These are phyloP conservation scores for Glarea lozoyensis DNA, from an alignment of 495 filamentous ascomycete genomes.

Conservation along the genomic window DNA sequence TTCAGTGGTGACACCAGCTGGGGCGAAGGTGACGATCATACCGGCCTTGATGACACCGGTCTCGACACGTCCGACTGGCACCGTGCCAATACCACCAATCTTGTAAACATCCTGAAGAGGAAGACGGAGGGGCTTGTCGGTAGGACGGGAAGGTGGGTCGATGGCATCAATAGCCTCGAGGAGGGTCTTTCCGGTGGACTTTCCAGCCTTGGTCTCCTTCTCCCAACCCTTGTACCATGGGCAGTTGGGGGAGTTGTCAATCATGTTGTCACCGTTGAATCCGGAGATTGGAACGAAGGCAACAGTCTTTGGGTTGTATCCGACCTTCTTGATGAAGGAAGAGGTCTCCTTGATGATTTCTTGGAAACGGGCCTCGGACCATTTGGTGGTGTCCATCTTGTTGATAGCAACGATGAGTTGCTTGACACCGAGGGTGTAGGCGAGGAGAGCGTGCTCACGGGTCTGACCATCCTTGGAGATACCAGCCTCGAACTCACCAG, in stretches of 20 bases:
- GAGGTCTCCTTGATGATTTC: constrained; percentile 99
- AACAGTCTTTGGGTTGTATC: constrained; percentile 98
- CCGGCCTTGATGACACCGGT: constrained; percentile 96
- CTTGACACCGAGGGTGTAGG: constrained; percentile 99
- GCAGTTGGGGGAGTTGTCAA: constrained; percentile 84
- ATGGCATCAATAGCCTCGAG: constrained; percentile 98
- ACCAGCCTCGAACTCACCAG: constrained; percentile 99
- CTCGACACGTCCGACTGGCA: constrained; percentile 99
- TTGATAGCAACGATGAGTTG: constrained; percentile 99
- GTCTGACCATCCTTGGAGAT: constrained; percentile 99
- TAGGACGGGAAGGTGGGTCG: constrained; percentile 83
- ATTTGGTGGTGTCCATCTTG: constrained; percentile 99
- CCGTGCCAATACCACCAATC: constrained; percentile 99
- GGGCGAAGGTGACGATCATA: constrained; percentile 96
- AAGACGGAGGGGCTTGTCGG: constrained; percentile 97
- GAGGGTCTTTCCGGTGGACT: constrained; percentile 90
- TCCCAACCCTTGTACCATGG: constrained; percentile 99
- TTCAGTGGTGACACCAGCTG: constrained; percentile 98
- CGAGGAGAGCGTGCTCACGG: constrained; percentile 99
- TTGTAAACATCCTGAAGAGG: constrained; percentile 99
- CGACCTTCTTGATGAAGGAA: constrained; percentile 99
- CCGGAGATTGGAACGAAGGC: constrained; percentile 99
- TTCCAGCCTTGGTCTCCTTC: constrained; percentile 94
- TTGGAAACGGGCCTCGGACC: constrained; percentile 90
- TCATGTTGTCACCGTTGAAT: constrained; percentile 99